Evolutionary conservation across 2,329 filamentous ascomycete genomes (phyloP).

Genomic region (Leptographium lundbergii): DNA sequence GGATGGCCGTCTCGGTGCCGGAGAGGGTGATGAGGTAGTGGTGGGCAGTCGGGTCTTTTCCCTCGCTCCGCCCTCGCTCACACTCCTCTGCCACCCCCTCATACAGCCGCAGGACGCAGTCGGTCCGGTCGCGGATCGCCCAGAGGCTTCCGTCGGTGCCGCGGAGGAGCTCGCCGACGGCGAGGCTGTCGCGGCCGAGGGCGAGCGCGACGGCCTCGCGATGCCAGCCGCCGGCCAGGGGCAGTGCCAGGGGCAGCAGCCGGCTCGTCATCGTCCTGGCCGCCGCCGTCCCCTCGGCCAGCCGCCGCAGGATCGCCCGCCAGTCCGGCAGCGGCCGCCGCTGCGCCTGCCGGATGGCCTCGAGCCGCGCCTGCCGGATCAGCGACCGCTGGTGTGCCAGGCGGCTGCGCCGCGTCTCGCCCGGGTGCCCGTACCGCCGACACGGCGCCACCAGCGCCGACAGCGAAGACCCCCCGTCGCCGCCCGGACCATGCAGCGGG

Average conservation of each 20-base stretch:
- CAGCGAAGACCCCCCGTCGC: background rate
- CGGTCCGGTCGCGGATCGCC: conserved; percentile 17
- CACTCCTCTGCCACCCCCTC: no score
- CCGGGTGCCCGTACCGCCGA: conserved; percentile 11
- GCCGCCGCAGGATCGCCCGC: conserved; percentile 24
- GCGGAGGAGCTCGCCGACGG: conserved; percentile 9
- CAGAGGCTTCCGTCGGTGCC: conserved; percentile 15
- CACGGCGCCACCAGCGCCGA: conserved; percentile 19
- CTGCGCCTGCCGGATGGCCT: conserved; percentile 20
- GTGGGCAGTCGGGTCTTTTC: background rate
- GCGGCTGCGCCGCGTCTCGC: conserved; percentile 13
- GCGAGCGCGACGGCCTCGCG: conserved; percentile 16
- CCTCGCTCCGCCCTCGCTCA: no score
- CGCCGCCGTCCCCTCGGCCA: conserved; percentile 16
- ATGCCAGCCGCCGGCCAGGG: background rate
- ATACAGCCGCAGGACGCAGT: conserved; percentile 15
- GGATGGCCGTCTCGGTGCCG: conserved; percentile 9
- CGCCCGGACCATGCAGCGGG: conserved; percentile 9
- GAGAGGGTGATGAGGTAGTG: conserved; percentile 14
- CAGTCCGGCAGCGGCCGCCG: conserved; percentile 22
- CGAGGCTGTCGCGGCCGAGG: conserved; percentile 10
- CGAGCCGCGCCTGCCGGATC: conserved; percentile 24
- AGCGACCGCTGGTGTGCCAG: conserved; percentile 15
- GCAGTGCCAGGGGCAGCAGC: background rate
- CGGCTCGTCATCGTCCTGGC: background rate